Conservation (phyloP, 306 rosid genomes). For the Cercis canadensis region DNA sequence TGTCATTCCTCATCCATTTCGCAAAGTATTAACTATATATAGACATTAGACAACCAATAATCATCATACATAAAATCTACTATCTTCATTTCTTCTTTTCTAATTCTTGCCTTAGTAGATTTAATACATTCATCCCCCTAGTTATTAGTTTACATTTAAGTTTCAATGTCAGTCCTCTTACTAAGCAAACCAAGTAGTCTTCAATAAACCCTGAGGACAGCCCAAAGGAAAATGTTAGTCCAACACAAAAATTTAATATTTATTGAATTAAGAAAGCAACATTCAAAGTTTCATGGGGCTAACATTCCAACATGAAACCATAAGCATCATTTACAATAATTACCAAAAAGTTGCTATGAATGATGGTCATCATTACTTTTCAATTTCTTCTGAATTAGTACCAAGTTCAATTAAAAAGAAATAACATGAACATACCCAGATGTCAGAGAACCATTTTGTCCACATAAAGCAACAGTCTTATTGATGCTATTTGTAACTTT, state of each 20-base stretch:
- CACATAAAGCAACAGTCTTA: slow-evolving; percentile 59
- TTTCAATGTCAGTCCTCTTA: too few relatives aligned
- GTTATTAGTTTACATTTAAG: too few relatives aligned
- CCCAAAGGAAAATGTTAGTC: too few relatives aligned
- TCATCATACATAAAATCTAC: neutral
- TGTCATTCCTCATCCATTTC: neutral
- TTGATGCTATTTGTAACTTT: slow-evolving; percentile 67
- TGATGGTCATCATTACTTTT: neutral
- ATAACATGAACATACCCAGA: slow-evolving; percentile 53
- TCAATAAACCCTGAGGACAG: too few relatives aligned
- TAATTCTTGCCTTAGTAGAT: too few relatives aligned
- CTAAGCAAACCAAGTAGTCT: too few relatives aligned
- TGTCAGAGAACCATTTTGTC: slow-evolving; percentile 65
- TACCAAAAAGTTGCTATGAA: slow-evolving; percentile 11
- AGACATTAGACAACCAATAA: neutral
- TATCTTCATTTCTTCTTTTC: neutral
- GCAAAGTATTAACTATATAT: too few relatives aligned
- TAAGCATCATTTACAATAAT: neutral
- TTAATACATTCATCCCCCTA: too few relatives aligned
- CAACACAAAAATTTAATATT: too few relatives aligned
- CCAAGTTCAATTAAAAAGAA: neutral
- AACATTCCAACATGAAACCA: neutral
- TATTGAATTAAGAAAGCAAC: too few relatives aligned
- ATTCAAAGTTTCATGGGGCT: neutral
- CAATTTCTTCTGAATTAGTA: slow-evolving; percentile 16